Conservation (phyloP, 352 stramenopile species). For the Globisporangium takayamanum region DNA sequence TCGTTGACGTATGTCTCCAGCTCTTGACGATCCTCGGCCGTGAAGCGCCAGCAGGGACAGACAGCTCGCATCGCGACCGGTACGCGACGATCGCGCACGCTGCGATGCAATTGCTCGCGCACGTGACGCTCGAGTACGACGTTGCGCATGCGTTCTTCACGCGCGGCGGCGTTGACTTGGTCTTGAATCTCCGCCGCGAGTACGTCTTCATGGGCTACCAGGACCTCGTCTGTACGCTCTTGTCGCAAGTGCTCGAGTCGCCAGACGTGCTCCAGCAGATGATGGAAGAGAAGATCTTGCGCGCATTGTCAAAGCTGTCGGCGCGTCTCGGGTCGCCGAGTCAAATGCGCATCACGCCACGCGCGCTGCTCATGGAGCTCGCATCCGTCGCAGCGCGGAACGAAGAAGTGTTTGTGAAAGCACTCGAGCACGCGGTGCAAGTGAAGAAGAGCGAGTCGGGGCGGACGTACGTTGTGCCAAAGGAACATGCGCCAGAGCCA, state of each 20-base stretch:
- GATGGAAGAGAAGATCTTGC: conserved; percentile 83
- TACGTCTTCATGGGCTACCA: conserved; percentile 62
- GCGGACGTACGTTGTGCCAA: conserved; percentile 66
- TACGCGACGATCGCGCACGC: conserved; percentile 44
- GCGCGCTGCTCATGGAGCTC: conserved; percentile 75
- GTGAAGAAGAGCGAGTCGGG: conserved; percentile 81
- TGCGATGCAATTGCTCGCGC: conserved; percentile 64
- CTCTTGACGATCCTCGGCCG: conserved; percentile 12
- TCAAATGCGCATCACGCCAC: conserved; percentile 79
- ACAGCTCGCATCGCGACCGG: conserved; percentile 5
- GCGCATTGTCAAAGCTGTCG: conserved; percentile 70
- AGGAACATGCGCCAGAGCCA: conserved; percentile 7
- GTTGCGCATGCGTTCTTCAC: conserved; percentile 55
- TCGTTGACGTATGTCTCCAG: conserved; percentile 34
- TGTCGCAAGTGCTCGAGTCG: conserved; percentile 75
- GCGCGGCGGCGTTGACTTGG: conserved; percentile 45
- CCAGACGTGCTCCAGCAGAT: conserved; percentile 78
- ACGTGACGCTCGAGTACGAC: conserved; percentile 67
- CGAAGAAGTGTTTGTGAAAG: conserved; percentile 70
- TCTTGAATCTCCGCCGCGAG: conserved; percentile 40
- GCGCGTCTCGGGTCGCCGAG: conserved; percentile 56
- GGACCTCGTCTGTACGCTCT: conserved; percentile 58
- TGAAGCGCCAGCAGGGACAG: neutral
- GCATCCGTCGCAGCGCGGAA: conserved; percentile 63
- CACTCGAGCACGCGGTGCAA: conserved; percentile 54